These are phyloP conservation scores for Medicago lupulina DNA, from an alignment of 306 rosid species.

Conservation along the genomic window DNA sequence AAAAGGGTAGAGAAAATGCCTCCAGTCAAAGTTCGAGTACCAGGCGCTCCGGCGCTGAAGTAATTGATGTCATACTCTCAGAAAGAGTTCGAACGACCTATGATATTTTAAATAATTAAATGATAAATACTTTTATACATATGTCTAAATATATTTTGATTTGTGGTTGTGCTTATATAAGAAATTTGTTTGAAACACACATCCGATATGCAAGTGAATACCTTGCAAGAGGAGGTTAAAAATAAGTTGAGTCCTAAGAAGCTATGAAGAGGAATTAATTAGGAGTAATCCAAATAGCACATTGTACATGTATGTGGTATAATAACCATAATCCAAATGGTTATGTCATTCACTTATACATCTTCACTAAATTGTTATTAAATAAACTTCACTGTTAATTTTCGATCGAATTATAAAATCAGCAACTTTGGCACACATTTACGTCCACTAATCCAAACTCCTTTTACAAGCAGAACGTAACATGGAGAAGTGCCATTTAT, in stretches of 20 bases:
- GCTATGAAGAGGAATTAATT: not conserved
- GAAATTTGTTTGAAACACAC: not conserved
- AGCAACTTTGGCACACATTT: not conserved
- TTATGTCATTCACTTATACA: not conserved
- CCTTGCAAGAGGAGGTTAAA: not conserved
- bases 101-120: too few species aligned
- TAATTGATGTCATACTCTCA: too few species aligned
- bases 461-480: constrained; percentile 35
- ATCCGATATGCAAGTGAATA: not conserved
- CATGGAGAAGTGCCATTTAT: constrained; percentile 38
- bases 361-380: too few species aligned
- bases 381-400: too few species aligned
- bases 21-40: too few species aligned
- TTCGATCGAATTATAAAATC: not conserved
- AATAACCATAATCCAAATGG: not conserved
- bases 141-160: too few species aligned
- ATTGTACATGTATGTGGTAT: too few species aligned
- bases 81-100: too few species aligned
- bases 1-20: too few species aligned
- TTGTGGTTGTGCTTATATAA: too few species aligned
- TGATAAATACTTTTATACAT: too few species aligned
- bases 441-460: not conserved
- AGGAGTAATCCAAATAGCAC: not conserved
- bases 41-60: too few species aligned
- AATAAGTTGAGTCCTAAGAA: not conserved